Evolutionary conservation across 1,284 basidiomycete species (phyloP), one percentile per base, ranked within the genome.

Genomic region (Ceratobasidium sp.): DNA sequence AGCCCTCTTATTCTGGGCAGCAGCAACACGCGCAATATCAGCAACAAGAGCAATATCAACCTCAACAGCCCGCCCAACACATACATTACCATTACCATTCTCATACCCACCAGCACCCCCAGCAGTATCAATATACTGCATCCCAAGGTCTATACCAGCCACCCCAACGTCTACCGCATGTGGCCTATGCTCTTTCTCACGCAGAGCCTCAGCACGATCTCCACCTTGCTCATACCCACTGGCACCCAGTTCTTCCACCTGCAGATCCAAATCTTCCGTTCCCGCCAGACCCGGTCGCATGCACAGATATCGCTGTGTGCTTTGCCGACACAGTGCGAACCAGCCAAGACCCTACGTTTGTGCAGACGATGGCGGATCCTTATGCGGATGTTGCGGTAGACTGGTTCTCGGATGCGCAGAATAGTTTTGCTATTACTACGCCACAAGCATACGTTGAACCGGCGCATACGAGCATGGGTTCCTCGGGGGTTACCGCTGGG

Each of bases 171-270:
- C 69, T 74, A 17, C 71, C 71, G 2, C 71, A 74, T 23, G 71
- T 74, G 6, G 71, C 71, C 20, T 74, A 74, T 33, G 71, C 31
- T 7, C 6, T 13, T 1, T 64, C 71, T 20, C 71, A 74, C 20
- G 58, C 71, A 47, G 60, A 74, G 15, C 71, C 71, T 3, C 60
- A 74, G 33, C 71, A 74, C 49, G 71, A 74, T 47, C 61, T 53
- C 15, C 60, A 74, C 31, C 47, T 74, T 26, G 6, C 45, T 3
- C 71, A 74, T 23, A 53, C 28, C 17, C 71, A 74, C 49, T 74
- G 71, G 71, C 71, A 74, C 28, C 47, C 28, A 20, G 58, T 74
- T 47, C 60, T 74, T 8, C 71, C 71, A 17, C 60, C 71, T 23
- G 33, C 31, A 20, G 71, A 74, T 26, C 71, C 71, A 2, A 74